These are phyloP conservation scores for Citrullus mucosospermus DNA, from an alignment of 306 rosid species.

Conservation along the genomic window DNA sequence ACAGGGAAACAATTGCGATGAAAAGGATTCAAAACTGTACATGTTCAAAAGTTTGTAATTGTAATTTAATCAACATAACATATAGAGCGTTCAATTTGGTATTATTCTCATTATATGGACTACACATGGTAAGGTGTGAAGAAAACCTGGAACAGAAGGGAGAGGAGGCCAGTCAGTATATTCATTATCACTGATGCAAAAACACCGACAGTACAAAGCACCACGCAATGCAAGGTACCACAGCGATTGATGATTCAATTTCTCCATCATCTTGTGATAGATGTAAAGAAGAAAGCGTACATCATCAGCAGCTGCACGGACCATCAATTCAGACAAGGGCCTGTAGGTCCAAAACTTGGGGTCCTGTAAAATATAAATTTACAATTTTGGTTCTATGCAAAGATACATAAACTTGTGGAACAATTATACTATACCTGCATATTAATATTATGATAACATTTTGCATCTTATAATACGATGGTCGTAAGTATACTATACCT, in stretches of 20 bases:
- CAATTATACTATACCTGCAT: background rate
- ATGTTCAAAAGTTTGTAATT: background rate
- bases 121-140: background rate
- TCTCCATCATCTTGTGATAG: constrained; percentile 79
- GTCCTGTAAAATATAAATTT: constrained; percentile 35
- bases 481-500: background rate
- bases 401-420: background rate
- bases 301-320: constrained; percentile 93
- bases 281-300: constrained; percentile 92
- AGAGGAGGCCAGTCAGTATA: constrained; percentile 80
- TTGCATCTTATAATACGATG: background rate
- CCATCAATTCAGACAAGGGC: constrained; percentile 87
- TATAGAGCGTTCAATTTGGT: background rate
- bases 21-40: background rate
- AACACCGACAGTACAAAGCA: constrained; percentile 85
- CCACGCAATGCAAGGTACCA: constrained; percentile 95
- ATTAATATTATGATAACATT: background rate
- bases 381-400: background rate
- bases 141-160: constrained; percentile 74
- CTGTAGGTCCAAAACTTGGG: constrained; percentile 86
- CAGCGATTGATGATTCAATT: constrained; percentile 52
- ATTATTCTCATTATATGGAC: background rate
- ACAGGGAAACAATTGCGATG: background rate
- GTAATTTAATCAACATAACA: background rate
- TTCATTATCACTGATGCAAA: constrained; percentile 50